These are phyloP conservation scores for Apiotrichum veenhuisii DNA, from an alignment of 1,284 basidiomycete species.

Conservation along the genomic window DNA sequence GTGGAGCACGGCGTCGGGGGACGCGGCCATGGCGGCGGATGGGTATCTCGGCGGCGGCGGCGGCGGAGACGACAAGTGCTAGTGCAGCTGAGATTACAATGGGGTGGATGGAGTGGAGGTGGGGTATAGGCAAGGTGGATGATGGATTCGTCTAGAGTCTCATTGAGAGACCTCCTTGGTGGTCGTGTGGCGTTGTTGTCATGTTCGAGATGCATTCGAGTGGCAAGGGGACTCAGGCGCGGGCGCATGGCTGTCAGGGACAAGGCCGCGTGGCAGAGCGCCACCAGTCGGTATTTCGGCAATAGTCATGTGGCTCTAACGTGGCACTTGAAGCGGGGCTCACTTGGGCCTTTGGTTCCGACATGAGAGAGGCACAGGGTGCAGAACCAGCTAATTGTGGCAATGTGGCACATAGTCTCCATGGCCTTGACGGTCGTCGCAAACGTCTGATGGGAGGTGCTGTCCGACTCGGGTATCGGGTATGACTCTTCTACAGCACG, in stretches of 20 bases:
- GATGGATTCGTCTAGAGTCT: background rate
- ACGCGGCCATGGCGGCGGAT: conserved; percentile 20
- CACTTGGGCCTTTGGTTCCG: background rate
- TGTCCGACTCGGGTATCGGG: too few species aligned
- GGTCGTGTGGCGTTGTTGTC: background rate
- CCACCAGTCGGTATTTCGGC: conserved; percentile 6
- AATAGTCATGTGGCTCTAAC: background rate
- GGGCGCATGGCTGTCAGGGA: too few species aligned
- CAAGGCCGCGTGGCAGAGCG: background rate
- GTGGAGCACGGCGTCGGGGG: conserved; percentile 43
- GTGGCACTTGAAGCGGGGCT: background rate
- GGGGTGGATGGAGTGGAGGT: background rate
- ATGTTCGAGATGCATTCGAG: background rate
- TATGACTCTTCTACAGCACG: too few species aligned
- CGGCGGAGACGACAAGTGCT: too few species aligned
- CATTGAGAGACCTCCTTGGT: too few species aligned
- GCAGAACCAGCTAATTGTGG: background rate
- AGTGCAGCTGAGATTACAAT: too few species aligned
- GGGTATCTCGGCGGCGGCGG: background rate
- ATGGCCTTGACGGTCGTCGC: too few species aligned
- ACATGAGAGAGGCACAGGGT: background rate
- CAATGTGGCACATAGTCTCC: too few species aligned
- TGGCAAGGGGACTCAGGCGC: background rate
- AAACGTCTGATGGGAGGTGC: too few species aligned
- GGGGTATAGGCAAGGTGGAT: too few species aligned